A percentile compares a stretch with the other conserved stretches of the same genome.
These are phyloP conservation scores for Acephala macrosclerotiorum DNA, from an alignment of 2,329 filamentous ascomycete genomes.

Conservation along the genomic window DNA sequence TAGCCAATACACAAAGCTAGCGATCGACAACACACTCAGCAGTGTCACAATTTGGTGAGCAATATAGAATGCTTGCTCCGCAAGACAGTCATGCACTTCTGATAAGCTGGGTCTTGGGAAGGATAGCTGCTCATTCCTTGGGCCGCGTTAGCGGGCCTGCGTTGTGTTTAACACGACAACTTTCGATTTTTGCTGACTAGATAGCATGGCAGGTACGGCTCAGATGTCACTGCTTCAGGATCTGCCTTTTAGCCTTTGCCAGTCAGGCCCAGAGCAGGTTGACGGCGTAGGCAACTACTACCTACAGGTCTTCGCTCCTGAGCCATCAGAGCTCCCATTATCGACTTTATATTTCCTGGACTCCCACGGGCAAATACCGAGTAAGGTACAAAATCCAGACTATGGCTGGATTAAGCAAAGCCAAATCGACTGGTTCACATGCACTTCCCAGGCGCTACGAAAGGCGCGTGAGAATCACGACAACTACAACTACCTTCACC, in stretches of 20 bases:
- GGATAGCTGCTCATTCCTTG: too few relatives aligned
- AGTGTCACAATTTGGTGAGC: conserved; percentile 33
- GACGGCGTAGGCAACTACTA: conserved; percentile 94
- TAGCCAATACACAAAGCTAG: conserved; percentile 36
- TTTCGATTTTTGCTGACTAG: conserved; percentile 41
- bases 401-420: conserved; percentile 95
- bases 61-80: too few relatives aligned
- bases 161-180: conserved; percentile 24
- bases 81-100: too few relatives aligned
- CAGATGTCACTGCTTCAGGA: conserved; percentile 87
- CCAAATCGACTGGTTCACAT: conserved; percentile 92
- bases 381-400: conserved; percentile 81
- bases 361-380: conserved; percentile 86
- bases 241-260: conserved; percentile 84
- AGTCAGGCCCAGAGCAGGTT: conserved; percentile 79
- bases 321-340: conserved; percentile 80
- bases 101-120: too few relatives aligned
- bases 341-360: conserved; percentile 92
- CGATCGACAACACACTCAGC: conserved; percentile 31
- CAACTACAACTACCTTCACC: too few relatives aligned
- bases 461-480: conserved; percentile 84
- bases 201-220: conserved; percentile 50
- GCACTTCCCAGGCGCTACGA: conserved; percentile 70
- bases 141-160: too few relatives aligned
- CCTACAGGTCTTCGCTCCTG: conserved; percentile 83